Conservation (phyloP, 139 green algal genomes). For the Nannochloris sp. region DNA sequence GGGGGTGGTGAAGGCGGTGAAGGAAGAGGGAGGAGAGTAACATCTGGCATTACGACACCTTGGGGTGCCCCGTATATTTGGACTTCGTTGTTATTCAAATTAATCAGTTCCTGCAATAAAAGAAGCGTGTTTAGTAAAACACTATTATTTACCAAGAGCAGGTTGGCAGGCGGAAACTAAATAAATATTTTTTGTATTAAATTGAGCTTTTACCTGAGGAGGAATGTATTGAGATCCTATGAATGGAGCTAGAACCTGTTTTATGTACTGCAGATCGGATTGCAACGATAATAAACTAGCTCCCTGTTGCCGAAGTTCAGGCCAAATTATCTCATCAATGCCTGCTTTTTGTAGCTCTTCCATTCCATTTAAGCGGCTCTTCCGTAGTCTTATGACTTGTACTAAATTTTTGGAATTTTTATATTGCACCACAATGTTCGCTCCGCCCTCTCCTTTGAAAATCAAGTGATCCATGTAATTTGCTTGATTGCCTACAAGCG, state of each 20-base stretch:
- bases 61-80: not conserved
- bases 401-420: not conserved
- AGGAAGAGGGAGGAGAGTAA: slow-evolving; percentile 3
- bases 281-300: not conserved
- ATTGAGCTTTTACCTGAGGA: slow-evolving; percentile 1
- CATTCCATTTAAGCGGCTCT: not conserved
- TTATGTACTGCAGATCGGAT: not conserved
- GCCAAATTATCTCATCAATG: not conserved
- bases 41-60: slow-evolving; percentile 20
- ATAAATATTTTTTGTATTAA: not conserved
- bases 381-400: not conserved
- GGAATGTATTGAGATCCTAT: not conserved
- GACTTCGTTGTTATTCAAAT: not conserved
- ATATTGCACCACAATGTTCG: not conserved
- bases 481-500: too few species aligned
- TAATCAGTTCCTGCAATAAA: not conserved
- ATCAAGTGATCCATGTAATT: too few species aligned
- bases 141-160: not conserved
- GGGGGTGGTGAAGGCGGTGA: not conserved
- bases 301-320: not conserved
- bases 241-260: not conserved
- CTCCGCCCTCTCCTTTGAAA: not conserved
- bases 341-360: not conserved
- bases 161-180: not conserved
- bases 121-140: not conserved